Percentiles rank a stretch among this genome's conserved stretches.
These are phyloP conservation scores for Fusarium musae DNA, from an alignment of 2,329 filamentous ascomycete species.

Conservation along the genomic window DNA sequence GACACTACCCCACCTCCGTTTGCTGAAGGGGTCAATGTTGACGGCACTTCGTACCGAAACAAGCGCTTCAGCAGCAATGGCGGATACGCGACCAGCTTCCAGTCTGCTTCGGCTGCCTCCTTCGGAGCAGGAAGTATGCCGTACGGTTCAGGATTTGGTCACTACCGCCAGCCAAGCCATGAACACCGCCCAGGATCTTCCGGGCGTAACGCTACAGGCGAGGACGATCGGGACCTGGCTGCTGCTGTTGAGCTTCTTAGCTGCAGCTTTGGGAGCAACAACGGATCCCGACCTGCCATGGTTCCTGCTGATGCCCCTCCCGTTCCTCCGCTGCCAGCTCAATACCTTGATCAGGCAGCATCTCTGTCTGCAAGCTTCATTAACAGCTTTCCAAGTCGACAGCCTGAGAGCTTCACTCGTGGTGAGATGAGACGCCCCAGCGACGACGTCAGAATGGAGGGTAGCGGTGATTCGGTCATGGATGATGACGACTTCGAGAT, in stretches of 20 bases:
- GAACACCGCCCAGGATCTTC: slow-evolving; percentile 83
- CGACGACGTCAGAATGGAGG: slow-evolving; percentile 75
- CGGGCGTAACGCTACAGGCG: slow-evolving; percentile 77
- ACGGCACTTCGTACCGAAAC: slow-evolving; percentile 61
- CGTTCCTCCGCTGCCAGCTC: slow-evolving; percentile 85
- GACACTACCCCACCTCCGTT: slow-evolving; percentile 93
- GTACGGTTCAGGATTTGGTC: slow-evolving; percentile 59
- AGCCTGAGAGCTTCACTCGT: slow-evolving; percentile 74
- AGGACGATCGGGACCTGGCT: slow-evolving; percentile 88
- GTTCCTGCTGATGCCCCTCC: slow-evolving; percentile 82
- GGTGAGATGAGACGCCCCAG: slow-evolving; percentile 62
- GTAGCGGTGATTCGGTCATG: slow-evolving; percentile 70
- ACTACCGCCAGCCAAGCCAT: slow-evolving; percentile 79
- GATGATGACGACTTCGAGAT: slow-evolving; percentile 75
- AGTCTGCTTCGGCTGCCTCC: slow-evolving; percentile 71
- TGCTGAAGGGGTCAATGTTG: slow-evolving; percentile 69
- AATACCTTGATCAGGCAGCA: slow-evolving; percentile 74
- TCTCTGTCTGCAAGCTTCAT: slow-evolving; percentile 71
- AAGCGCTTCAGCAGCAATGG: slow-evolving; percentile 70
- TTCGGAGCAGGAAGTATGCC: slow-evolving; percentile 60
- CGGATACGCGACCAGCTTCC: slow-evolving; percentile 81
- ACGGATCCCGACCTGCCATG: slow-evolving; percentile 70
- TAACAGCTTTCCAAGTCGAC: slow-evolving; percentile 69
- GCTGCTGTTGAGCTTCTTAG: slow-evolving; percentile 90
- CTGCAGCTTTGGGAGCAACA: slow-evolving; percentile 86